Conservation (phyloP, 371 early-diverging fungal species). For the Coemansia sp. region DNA sequence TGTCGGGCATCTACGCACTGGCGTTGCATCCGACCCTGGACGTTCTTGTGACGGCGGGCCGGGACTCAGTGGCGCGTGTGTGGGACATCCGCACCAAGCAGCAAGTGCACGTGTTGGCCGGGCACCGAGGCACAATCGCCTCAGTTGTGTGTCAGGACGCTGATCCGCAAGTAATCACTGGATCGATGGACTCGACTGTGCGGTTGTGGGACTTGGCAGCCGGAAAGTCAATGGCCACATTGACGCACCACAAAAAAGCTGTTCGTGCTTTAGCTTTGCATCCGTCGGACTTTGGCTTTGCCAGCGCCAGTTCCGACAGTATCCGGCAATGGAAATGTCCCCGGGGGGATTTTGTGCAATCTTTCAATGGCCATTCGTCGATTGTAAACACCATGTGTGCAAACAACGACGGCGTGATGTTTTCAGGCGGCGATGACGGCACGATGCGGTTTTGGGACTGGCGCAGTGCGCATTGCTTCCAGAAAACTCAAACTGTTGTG, state of each 20-base stretch:
- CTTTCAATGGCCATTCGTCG: conserved; percentile 81
- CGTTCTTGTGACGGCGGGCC: conserved; percentile 88
- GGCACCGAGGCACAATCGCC: conserved; percentile 84
- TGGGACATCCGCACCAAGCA: conserved; percentile 98
- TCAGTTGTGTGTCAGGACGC: conserved; percentile 88
- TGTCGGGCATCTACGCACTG: conserved; percentile 88
- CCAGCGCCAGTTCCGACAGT: conserved; percentile 86
- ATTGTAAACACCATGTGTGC: conserved; percentile 87
- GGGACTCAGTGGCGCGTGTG: conserved; percentile 91
- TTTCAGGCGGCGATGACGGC: conserved; percentile 91
- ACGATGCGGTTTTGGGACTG: conserved; percentile 96
- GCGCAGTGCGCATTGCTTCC: conserved; percentile 93
- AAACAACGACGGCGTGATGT: conserved; percentile 89
- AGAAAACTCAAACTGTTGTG: conserved; percentile 75
- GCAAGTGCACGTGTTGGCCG: conserved; percentile 84
- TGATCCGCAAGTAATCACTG: conserved; percentile 94
- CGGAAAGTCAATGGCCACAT: conserved; percentile 87
- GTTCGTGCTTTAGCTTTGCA: conserved; percentile 89
- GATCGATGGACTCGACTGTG: conserved; percentile 89
- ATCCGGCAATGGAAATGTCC: conserved; percentile 97
- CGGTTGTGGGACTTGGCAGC: conserved; percentile 95
- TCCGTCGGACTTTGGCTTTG: conserved; percentile 92
- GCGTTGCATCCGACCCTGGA: conserved; percentile 92
- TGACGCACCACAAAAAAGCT: conserved; percentile 97
- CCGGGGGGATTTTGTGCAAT: conserved; percentile 90